phyloP scores from a whole-genome alignment of 352 stramenopile genomes.

The Pythium utonaiense region DNA sequence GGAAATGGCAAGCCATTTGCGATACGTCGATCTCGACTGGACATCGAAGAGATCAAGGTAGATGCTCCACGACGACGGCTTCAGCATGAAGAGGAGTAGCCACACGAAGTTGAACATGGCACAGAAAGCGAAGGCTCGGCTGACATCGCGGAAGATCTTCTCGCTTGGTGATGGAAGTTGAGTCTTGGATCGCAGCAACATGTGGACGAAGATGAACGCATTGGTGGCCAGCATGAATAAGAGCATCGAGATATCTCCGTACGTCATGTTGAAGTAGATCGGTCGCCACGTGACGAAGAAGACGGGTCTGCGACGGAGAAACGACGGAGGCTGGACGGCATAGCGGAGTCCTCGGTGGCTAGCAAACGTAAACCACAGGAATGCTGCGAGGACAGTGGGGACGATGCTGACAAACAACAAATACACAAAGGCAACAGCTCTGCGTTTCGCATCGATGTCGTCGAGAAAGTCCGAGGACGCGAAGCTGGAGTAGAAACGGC shows the following conservation, averaged over 20 bases:
- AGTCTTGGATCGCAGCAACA: constrained; percentile 6
- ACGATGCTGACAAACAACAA: constrained; percentile 20
- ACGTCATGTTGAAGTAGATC: constrained; percentile 24
- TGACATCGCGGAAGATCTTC: constrained; percentile 16
- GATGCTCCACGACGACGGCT: constrained; percentile 25
- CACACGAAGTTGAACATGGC: constrained; percentile 27
- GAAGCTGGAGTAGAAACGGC: constrained; percentile 14
- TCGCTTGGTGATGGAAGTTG: constrained; percentile 10
- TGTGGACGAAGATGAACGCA: constrained; percentile 25
- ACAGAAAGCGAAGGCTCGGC: constrained; percentile 27
- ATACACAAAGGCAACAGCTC: constrained; percentile 27
- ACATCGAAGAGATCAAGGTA: constrained; percentile 24
- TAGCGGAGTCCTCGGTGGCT: constrained; percentile 2
- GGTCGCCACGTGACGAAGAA: constrained; percentile 1
- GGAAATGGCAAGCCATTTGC: constrained; percentile 23
- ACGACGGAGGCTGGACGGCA: not conserved
- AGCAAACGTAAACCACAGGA: constrained; percentile 21
- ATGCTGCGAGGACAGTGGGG: constrained; percentile 9
- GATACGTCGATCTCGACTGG: no score
- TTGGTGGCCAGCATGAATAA: constrained; percentile 11
- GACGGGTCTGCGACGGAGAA: constrained; percentile 26
- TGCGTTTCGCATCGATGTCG: constrained; percentile 16
- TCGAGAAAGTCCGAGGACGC: not conserved
- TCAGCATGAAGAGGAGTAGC: constrained; percentile 19
- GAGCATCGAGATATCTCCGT: constrained; percentile 27